Percentiles rank a stretch among this genome's conserved stretches.
Evolutionary conservation across 495 filamentous ascomycete species (phyloP).

Genomic region (Tuber calosporum): DNA sequence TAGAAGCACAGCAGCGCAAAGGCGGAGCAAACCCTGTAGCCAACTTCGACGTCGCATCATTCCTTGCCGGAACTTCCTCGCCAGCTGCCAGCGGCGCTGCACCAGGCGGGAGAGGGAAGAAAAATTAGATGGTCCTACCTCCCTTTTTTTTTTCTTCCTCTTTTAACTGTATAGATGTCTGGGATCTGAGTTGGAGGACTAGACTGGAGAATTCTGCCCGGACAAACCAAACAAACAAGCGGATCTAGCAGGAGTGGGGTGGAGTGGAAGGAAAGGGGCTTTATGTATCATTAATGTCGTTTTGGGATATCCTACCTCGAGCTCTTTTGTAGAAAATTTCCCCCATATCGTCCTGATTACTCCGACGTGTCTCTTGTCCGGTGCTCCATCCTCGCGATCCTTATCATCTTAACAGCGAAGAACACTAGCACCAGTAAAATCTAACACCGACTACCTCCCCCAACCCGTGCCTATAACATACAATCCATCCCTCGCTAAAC

Average conservation of each 20-base stretch:
- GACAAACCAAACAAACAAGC: neutral
- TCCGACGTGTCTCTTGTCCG: neutral
- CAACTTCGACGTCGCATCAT: slow-evolving; percentile 33
- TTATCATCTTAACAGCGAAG: neutral
- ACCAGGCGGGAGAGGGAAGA: slow-evolving; percentile 25
- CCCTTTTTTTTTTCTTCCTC: neutral
- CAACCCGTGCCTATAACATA: slow-evolving; percentile 18
- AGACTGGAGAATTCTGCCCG: slow-evolving; percentile 1
- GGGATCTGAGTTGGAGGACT: neutral
- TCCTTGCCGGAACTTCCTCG: slow-evolving; percentile 41
- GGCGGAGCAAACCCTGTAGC: slow-evolving; percentile 25
- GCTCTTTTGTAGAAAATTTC: neutral
- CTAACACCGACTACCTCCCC: neutral
- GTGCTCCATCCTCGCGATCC: neutral
- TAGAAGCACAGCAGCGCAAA: slow-evolving; percentile 78
- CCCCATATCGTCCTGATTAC: neutral
- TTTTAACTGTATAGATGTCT: neutral
- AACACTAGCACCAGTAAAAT: neutral
- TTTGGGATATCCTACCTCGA: slow-evolving; percentile 12
- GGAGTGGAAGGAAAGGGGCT: slow-evolving; percentile 9
- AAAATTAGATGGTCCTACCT: slow-evolving; percentile 15
- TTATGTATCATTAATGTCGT: slow-evolving; percentile 25
- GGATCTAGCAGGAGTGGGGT: neutral
- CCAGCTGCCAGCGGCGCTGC: slow-evolving; percentile 32
- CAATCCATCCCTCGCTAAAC: neutral